Base-by-base conservation (phyloP, 2,329 filamentous ascomycete genomes). In the Penicillium sumatraense region DNA sequence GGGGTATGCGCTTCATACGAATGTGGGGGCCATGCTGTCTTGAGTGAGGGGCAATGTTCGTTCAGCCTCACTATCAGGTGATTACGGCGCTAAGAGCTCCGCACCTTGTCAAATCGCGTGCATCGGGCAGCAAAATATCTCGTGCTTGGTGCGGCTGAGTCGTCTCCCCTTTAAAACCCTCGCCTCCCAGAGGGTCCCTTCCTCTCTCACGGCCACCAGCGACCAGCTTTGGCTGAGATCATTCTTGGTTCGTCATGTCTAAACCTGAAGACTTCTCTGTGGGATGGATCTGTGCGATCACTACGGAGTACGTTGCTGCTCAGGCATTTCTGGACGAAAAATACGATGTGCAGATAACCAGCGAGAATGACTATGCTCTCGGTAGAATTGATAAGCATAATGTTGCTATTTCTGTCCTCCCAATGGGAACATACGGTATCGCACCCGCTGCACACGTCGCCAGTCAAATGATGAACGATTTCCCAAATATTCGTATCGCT, bases 241-340 rank as follows among this genome's bases (percentile, higher is more conserved):
- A 21, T 41, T 41, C 20, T 11, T 18, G n/a, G 20, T 3, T 42
- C 21, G 26, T 6, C 13, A 40, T 27, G 44, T 38, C 27, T 6
- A 31, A 41, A 16, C 31, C 67, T 5, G 40, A 44, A 5, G 40
- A 44, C 18, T 80, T 79, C 51, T 76, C 67, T 0, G 69, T 80
- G 7, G 77, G 75, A n/a, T 80, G 76, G 76, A 78, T 81, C 5
- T 80, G 74, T 52, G 76, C 77, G 8, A 52, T 79, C 3, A 16
- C 8, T 1, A 66, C 59, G 0, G 78, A 80, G 49, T 68, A 65
- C 44, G 66, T 73, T 44, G 76, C 77, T 3, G 77, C 77, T 3
- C 60, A 63, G 26, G 62, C 47, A 0, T 72, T 79, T 23, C 72
- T 80, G 2, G 77, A 80, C 48, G 70, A 79, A 54, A n/a, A 6